Conservation (phyloP, 495 filamentous ascomycete species). For the Penicillium turbatum region DNA sequence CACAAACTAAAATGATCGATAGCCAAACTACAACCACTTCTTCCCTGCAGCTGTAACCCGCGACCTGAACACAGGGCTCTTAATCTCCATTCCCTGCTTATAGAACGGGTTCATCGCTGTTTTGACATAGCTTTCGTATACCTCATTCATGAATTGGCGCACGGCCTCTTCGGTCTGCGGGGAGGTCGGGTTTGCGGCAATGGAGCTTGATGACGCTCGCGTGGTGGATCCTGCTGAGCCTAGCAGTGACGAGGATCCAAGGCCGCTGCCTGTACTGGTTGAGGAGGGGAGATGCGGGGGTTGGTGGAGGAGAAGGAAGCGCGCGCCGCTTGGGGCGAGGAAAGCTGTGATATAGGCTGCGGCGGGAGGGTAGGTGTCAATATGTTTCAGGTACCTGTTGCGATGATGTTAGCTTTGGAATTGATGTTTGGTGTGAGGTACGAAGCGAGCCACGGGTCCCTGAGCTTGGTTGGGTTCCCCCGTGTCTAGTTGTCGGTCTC, state of each 20-base stretch:
- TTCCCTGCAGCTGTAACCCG: slow-evolving; percentile 81
- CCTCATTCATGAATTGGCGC: slow-evolving; percentile 85
- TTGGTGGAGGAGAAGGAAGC: slow-evolving; percentile 87
- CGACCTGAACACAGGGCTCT: slow-evolving; percentile 75
- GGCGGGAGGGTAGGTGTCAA: slow-evolving; percentile 79
- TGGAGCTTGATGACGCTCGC: slow-evolving; percentile 55
- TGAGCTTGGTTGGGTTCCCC: not conserved
- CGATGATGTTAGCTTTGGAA: slow-evolving; percentile 7
- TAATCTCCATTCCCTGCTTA: slow-evolving; percentile 71
- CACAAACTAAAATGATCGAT: slow-evolving; percentile 3
- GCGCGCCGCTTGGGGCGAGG: slow-evolving; percentile 65
- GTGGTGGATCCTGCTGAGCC: slow-evolving; percentile 29
- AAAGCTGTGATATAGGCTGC: slow-evolving; percentile 88
- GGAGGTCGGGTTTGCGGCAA: slow-evolving; percentile 75
- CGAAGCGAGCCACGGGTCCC: not conserved
- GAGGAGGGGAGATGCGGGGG: slow-evolving; percentile 49
- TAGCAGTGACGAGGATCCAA: slow-evolving; percentile 33
- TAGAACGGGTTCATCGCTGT: slow-evolving; percentile 98
- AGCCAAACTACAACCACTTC: slow-evolving; percentile 69
- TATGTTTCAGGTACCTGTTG: slow-evolving; percentile 84
- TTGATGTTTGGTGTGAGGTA: not conserved
- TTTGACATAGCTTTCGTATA: slow-evolving; percentile 94
- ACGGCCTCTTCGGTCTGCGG: slow-evolving; percentile 93
- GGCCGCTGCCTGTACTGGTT: slow-evolving; percentile 17
- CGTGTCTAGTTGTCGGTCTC: not conserved